Conservation (phyloP, 1,139 yeast species). For the Taiozyma sp. region DNA sequence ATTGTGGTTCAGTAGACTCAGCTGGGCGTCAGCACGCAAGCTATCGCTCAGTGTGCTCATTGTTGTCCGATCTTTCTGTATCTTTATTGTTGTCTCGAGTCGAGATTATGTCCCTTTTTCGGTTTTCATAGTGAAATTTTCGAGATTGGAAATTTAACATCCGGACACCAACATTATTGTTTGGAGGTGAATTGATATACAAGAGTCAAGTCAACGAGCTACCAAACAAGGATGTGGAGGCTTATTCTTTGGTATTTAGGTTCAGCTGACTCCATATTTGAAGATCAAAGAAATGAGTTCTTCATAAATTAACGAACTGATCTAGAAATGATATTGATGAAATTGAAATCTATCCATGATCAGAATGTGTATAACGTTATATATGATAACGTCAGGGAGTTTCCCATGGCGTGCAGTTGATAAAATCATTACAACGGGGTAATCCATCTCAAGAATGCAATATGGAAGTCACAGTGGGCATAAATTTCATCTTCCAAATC, state of each 20-base stretch:
- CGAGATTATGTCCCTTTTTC: background rate
- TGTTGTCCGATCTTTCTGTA: background rate
- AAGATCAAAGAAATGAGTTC: too few relatives aligned
- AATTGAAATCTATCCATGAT: too few relatives aligned
- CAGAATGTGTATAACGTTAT: too few relatives aligned
- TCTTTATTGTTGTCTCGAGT: background rate
- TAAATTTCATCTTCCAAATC: slow-evolving; percentile 32
- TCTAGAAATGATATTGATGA: too few relatives aligned
- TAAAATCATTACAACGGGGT: background rate
- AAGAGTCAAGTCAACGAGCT: too few relatives aligned
- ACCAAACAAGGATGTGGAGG: too few relatives aligned
- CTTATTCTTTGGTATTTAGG: too few relatives aligned
- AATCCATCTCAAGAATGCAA: slow-evolving; percentile 28
- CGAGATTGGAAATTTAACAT: background rate
- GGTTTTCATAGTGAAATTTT: background rate
- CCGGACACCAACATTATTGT: background rate
- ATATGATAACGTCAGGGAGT: too few relatives aligned
- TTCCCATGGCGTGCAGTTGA: too few relatives aligned
- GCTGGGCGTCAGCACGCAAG: slow-evolving; percentile 3
- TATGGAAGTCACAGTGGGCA: slow-evolving; percentile 32
- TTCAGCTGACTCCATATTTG: too few relatives aligned
- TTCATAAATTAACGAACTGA: too few relatives aligned
- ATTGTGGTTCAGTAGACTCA: slow-evolving; percentile 13
- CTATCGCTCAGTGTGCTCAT: background rate
- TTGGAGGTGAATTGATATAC: too few relatives aligned